Evolutionary conservation across 2,329 filamentous ascomycete genomes (phyloP).

Genomic region (Pseudohalonectria lignicola): DNA sequence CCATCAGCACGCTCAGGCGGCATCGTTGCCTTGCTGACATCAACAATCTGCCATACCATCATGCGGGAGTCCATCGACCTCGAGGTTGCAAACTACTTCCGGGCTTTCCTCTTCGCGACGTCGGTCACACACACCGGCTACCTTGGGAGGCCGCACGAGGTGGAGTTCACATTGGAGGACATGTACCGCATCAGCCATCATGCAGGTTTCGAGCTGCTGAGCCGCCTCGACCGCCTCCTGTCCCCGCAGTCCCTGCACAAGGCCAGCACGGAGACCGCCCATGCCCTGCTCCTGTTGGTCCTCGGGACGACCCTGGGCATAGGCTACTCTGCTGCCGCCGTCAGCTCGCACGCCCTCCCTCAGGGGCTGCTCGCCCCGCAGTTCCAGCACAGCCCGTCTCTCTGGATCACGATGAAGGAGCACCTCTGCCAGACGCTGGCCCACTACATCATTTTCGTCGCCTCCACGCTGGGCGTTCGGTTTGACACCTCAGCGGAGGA

Average conservation of each 20-base stretch:
- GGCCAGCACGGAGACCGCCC: conserved; percentile 12
- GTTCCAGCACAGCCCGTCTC: conserved; percentile 18
- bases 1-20: conserved; percentile 9
- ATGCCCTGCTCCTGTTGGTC: conserved; percentile 16
- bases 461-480: conserved; percentile 16
- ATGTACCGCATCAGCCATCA: conserved; percentile 13
- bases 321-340: conserved; percentile 12
- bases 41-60: conserved; percentile 9
- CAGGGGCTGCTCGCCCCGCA: conserved; percentile 12
- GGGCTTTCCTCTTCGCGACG: conserved; percentile 16
- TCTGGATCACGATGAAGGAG: conserved; percentile 20
- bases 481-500: conserved; percentile 16
- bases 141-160: conserved; percentile 1
- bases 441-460: conserved; percentile 18
- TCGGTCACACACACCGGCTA: conserved; percentile 15
- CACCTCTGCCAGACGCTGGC: conserved; percentile 20
- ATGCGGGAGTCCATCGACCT: conserved; percentile 9
- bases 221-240: conserved; percentile 17
- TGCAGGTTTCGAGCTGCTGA: conserved; percentile 15
- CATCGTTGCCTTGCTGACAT: conserved; percentile 17
- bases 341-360: conserved; percentile 9
- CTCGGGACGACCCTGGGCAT: conserved; percentile 17
- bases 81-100: conserved; percentile 14
- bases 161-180: conserved; percentile 8
- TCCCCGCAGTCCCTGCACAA: conserved; percentile 17